Evolutionary conservation across 139 green algal genomes (phyloP).

Genomic region (Astrephomene gubernaculifera): DNA sequence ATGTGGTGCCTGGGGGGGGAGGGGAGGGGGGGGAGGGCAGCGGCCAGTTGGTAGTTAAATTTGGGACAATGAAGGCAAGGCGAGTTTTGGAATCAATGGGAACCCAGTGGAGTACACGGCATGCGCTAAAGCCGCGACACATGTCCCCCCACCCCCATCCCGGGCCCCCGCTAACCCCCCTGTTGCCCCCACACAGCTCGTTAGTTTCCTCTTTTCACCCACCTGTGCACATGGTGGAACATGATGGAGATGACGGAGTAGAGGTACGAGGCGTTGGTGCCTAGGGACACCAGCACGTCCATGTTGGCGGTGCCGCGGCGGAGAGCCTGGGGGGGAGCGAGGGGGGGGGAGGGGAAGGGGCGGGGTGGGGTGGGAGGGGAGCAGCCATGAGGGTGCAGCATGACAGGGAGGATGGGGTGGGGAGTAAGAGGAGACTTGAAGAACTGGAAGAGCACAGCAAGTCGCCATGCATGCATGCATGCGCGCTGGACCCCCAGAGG

Average conservation of each 20-base stretch:
- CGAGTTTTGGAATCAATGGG: neutral
- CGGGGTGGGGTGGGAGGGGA: neutral
- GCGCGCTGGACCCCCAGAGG: too few relatives aligned
- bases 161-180: neutral
- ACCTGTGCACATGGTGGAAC: slow-evolving; percentile 68
- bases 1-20: slow-evolving; percentile 1
- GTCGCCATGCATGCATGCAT: too few relatives aligned
- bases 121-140: neutral
- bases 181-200: neutral
- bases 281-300: slow-evolving; percentile 97
- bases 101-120: neutral
- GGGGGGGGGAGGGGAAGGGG: neutral
- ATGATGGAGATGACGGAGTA: slow-evolving; percentile 93
- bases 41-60: too few relatives aligned
- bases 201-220: neutral
- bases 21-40: neutral
- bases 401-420: too few relatives aligned
- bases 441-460: too few relatives aligned
- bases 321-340: slow-evolving; percentile 45
- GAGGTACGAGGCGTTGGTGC: slow-evolving; percentile 93
- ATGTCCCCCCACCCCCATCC: neutral
- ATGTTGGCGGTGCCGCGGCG: slow-evolving; percentile 92
- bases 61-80: too few relatives aligned
- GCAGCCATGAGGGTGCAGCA: too few relatives aligned
- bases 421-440: too few relatives aligned